Conservation (phyloP, 208 protist species). For the Leishmania guyanensis region DNA sequence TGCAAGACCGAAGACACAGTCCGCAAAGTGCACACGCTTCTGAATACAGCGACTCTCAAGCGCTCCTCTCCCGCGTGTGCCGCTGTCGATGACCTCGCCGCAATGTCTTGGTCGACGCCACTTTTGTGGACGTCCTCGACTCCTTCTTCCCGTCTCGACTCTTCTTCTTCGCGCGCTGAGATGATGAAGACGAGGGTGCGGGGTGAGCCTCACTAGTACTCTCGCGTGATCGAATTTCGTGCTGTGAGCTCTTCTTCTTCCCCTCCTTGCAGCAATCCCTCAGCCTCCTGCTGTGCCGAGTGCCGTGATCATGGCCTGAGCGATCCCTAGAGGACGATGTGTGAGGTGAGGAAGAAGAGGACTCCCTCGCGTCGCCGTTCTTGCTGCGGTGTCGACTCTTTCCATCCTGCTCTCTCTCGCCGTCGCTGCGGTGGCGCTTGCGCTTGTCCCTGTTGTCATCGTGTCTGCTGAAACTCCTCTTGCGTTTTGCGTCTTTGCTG, state of each 20-base stretch:
- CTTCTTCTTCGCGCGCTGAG: neutral
- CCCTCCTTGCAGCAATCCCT: neutral
- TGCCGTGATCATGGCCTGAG: neutral
- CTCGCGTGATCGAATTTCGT: neutral
- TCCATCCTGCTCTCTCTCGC: neutral
- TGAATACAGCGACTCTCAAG: neutral
- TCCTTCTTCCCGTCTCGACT: constrained; percentile 19
- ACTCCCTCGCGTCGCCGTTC: neutral
- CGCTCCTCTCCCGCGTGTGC: neutral
- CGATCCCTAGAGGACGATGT: neutral
- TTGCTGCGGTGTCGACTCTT: neutral
- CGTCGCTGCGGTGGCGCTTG: constrained; percentile 8
- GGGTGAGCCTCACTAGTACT: neutral
- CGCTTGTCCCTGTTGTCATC: constrained; percentile 2
- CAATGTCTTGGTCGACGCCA: neutral
- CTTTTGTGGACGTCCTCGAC: constrained; percentile 3
- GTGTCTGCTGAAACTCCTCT: neutral
- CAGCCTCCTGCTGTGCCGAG: neutral
- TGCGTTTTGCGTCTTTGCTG: neutral
- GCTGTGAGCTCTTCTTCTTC: neutral
- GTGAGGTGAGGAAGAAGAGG: neutral
- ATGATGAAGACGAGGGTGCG: neutral
- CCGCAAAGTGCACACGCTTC: neutral
- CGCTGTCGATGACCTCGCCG: neutral
- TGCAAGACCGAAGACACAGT: neutral